Evolutionary conservation across 306 rosid species (phyloP).

Genomic region (Lablab purpureus): DNA sequence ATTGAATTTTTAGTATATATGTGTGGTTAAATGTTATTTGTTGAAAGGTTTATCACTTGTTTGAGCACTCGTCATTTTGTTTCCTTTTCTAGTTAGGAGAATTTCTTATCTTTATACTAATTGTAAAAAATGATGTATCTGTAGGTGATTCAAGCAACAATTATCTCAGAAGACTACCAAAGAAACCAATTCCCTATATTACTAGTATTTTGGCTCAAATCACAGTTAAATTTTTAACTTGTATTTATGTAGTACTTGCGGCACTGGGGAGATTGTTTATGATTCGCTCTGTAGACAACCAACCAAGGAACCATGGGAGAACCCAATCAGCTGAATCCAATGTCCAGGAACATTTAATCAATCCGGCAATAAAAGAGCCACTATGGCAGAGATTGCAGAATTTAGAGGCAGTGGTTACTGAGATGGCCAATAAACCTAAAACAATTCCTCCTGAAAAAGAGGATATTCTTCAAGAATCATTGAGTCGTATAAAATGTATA

Average conservation of each 20-base stretch:
- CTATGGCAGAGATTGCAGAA: constrained; percentile 82
- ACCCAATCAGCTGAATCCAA: constrained; percentile 51
- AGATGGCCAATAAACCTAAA: constrained; percentile 77
- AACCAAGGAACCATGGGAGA: constrained; percentile 40
- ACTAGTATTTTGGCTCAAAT: constrained; percentile 55
- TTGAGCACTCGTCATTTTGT: constrained; percentile 25
- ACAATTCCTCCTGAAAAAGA: constrained; percentile 94
- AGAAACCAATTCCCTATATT: constrained; percentile 53
- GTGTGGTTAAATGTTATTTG: constrained; percentile 36
- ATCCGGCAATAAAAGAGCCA: constrained; percentile 61
- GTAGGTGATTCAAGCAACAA: constrained; percentile 64
- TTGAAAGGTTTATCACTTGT: constrained; percentile 42
- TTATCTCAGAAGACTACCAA: constrained; percentile 54
- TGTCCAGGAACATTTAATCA: constrained; percentile 55
- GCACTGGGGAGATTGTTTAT: constrained; percentile 57
- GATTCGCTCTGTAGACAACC: constrained; percentile 44
- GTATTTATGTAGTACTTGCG: constrained; percentile 61
- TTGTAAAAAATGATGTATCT: constrained; percentile 42
- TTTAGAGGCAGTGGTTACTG: constrained; percentile 79
- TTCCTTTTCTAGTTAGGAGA: constrained; percentile 24
- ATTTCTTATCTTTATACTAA: constrained; percentile 18
- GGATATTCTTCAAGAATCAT: constrained; percentile 83
- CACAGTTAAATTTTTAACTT: constrained; percentile 62
- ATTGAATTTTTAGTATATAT: constrained; percentile 15
- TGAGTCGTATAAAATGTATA: constrained; percentile 87